Evolutionary conservation across 164 flowering plant genomes (phyloP).

Genomic region (Kalanchoe fedtschenkoi): DNA sequence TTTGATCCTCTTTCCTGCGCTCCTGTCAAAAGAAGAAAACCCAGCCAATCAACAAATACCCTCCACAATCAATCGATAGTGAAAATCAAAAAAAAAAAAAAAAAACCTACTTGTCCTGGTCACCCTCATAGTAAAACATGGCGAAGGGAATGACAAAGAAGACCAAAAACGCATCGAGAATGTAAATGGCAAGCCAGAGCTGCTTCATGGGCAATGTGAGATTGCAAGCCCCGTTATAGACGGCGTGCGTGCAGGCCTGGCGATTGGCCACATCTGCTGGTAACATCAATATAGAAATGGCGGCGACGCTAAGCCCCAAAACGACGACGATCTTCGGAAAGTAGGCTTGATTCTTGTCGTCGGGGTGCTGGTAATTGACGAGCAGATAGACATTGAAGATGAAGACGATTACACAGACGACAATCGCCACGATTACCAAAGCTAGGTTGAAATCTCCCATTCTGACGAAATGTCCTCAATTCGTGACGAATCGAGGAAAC

Average conservation of each 20-base stretch:
- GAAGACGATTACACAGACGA: conserved; percentile 70
- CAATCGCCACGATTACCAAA: conserved; percentile 77
- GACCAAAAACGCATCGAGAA: conserved; percentile 77
- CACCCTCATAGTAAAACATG: conserved; percentile 97
- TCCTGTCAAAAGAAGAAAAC: conserved; percentile 28
- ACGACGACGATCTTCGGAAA: conserved; percentile 95
- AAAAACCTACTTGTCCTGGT: conserved; percentile 75
- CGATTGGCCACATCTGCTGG: conserved; percentile 98
- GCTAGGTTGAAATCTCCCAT: conserved; percentile 99
- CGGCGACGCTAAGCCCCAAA: conserved; percentile 79
- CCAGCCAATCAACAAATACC: not conserved
- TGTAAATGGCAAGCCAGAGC: conserved; percentile 88
- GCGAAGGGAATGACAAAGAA: conserved; percentile 94
- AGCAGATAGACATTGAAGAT: conserved; percentile 86
- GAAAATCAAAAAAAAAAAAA: not conserved
- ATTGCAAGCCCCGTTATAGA: conserved; percentile 91
- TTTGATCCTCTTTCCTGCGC: conserved; percentile 39
- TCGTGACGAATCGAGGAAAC: not conserved
- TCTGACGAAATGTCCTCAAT: not conserved
- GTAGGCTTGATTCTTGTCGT: conserved; percentile 88
- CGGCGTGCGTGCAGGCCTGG: conserved; percentile 81
- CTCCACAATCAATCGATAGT: too few species aligned
- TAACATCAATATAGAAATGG: conserved; percentile 86
- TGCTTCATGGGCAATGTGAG: conserved; percentile 93
- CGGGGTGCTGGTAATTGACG: conserved; percentile 92